Percentiles rank a stretch among this genome's conserved stretches.
Conservation (phyloP, 257 asterid genomes). For the Lavandula angustifolia region DNA sequence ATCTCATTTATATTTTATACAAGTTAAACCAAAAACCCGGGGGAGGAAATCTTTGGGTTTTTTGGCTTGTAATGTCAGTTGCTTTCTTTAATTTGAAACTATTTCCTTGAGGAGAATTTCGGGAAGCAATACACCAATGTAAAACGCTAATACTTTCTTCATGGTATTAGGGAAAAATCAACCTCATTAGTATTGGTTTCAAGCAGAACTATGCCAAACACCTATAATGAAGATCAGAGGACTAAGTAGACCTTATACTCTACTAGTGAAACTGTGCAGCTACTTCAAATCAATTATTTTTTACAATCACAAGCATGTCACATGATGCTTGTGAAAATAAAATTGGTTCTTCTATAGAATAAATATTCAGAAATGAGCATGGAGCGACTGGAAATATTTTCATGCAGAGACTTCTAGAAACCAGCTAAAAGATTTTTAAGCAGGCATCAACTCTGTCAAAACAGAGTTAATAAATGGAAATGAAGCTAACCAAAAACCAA, state of each 20-base stretch:
- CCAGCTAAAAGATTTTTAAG: not conserved
- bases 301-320: not conserved
- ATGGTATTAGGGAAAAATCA: not conserved
- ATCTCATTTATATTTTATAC: slow-evolving; percentile 7
- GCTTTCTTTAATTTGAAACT: not conserved
- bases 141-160: not conserved
- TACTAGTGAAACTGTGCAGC: not conserved
- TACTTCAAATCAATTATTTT: slow-evolving; percentile 12
- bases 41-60: not conserved
- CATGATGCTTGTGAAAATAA: slow-evolving; percentile 19
- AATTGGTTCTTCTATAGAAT: slow-evolving; percentile 8
- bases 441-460: slow-evolving; percentile 14
- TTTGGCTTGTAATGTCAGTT: not conserved
- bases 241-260: slow-evolving; percentile 6
- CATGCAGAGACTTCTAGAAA: not conserved
- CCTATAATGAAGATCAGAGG: slow-evolving; percentile 10
- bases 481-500: slow-evolving; percentile 13
- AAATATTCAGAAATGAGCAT: slow-evolving; percentile 8
- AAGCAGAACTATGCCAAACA: slow-evolving; percentile 1
- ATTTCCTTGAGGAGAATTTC: slow-evolving; percentile 1
- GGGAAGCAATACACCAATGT: not conserved
- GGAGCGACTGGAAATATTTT: not conserved
- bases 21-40: not conserved
- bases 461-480: not conserved
- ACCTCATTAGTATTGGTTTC: slow-evolving; percentile 1